Conservation (phyloP, 371 early-diverging fungal species). For the Syncephalastrum contaminatum region DNA sequence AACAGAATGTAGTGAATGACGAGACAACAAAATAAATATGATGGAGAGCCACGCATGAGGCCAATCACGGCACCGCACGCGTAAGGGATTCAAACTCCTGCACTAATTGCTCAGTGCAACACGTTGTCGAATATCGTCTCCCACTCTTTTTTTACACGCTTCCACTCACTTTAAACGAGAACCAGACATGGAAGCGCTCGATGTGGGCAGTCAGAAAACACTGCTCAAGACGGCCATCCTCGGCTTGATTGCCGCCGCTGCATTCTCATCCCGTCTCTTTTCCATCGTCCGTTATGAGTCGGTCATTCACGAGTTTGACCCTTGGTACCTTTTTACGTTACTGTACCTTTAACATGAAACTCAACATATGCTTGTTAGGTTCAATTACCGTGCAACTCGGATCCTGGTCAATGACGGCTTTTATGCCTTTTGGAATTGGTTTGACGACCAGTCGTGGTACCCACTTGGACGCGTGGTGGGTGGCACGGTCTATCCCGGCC, state of each 20-base stretch:
- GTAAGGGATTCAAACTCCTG: no score
- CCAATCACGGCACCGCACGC: no score
- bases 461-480: slow-evolving; percentile 98
- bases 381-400: slow-evolving; percentile 98
- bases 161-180: no score
- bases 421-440: slow-evolving; percentile 99
- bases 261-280: slow-evolving; percentile 92
- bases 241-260: slow-evolving; percentile 82
- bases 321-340: slow-evolving; percentile 62
- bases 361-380: slow-evolving; percentile 44
- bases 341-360: not conserved
- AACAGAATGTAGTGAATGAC: no score
- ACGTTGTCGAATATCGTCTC: no score
- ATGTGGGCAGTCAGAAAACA: slow-evolving; percentile 55
- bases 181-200: slow-evolving; percentile 37
- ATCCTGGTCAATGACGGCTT: slow-evolving; percentile 94
- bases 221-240: slow-evolving; percentile 75
- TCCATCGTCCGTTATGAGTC: slow-evolving; percentile 95
- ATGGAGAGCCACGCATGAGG: no score
- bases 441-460: slow-evolving; percentile 98
- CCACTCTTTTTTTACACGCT: no score
- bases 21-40: no score
- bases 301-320: slow-evolving; percentile 99
- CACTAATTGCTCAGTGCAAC: no score
- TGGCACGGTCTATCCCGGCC: slow-evolving; percentile 96